Evolutionary conservation across 2,329 filamentous ascomycete genomes (phyloP).

Genomic region (Tolypocladium tropicale): DNA sequence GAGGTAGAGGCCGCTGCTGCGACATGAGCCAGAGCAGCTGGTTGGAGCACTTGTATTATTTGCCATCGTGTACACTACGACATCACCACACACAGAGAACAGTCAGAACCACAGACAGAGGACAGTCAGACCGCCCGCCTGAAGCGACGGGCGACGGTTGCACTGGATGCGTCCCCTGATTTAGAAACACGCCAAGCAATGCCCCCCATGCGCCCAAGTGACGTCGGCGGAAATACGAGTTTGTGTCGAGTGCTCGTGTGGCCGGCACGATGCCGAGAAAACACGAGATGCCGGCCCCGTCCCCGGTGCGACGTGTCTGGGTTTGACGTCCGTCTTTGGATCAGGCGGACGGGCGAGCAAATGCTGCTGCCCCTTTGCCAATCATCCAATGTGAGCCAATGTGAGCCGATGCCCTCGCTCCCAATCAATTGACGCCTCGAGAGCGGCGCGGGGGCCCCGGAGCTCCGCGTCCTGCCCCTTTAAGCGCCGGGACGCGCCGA

Average conservation of each 20-base stretch:
- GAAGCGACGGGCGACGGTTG: not conserved
- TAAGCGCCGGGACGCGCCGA: not conserved
- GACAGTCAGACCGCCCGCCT: not conserved
- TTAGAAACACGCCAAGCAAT: not conserved
- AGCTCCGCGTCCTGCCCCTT: not conserved
- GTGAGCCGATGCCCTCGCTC: not conserved
- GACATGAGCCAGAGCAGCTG: not conserved
- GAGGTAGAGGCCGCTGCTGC: constrained; percentile 7
- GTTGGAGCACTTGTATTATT: not conserved
- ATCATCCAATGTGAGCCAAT: no score
- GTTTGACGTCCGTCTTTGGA: no score
- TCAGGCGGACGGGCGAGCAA: no score
- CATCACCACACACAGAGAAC: not conserved
- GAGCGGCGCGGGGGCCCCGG: not conserved
- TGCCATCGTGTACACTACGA: not conserved
- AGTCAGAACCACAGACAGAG: not conserved
- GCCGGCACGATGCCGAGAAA: not conserved
- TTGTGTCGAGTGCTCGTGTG: not conserved
- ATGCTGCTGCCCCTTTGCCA: not conserved
- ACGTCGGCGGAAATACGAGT: not conserved
- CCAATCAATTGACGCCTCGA: not conserved
- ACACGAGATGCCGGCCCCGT: not conserved
- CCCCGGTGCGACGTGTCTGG: no score
- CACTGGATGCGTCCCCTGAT: not conserved
- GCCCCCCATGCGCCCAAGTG: not conserved